phyloP scores from a whole-genome alignment of 2,329 filamentous ascomycete genomes.

The Fusarium papillatum region DNA sequence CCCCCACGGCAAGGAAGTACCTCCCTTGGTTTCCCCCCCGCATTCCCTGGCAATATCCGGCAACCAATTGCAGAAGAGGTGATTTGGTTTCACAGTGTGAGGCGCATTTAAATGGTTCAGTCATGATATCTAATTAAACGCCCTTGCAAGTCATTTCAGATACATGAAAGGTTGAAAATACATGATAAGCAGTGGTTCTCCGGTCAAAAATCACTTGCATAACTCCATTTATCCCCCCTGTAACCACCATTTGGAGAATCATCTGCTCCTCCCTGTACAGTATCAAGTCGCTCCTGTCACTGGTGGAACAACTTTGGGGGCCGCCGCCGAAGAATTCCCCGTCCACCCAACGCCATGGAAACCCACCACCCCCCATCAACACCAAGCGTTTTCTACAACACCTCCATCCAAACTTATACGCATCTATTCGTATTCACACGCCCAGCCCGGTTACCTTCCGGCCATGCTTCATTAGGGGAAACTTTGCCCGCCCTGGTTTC shows the following conservation, averaged over 20 bases:
- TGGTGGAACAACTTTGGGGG: slow-evolving; percentile 45
- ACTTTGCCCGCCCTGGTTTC: background rate
- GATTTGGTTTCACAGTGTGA: slow-evolving; percentile 6
- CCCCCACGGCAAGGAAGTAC: slow-evolving; percentile 23
- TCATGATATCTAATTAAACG: background rate
- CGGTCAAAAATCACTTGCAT: background rate
- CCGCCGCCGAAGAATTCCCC: slow-evolving; percentile 21
- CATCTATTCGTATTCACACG: slow-evolving; percentile 6
- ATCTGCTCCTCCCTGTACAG: slow-evolving; percentile 1
- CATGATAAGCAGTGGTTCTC: background rate
- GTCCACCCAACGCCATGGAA: slow-evolving; percentile 12
- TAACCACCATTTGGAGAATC: background rate
- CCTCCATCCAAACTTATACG: slow-evolving; percentile 19
- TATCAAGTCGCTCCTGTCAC: slow-evolving; percentile 14
- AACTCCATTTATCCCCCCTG: background rate
- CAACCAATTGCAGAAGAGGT: slow-evolving; percentile 10
- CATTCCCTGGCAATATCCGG: slow-evolving; percentile 3
- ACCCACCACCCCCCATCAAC: slow-evolving; percentile 15
- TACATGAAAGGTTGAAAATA: no score
- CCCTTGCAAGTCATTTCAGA: background rate
- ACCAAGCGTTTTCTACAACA: slow-evolving; percentile 12
- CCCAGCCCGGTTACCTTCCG: slow-evolving; percentile 13
- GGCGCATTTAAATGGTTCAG: background rate
- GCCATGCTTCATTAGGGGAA: background rate
- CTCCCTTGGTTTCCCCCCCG: slow-evolving; percentile 2